Percentiles rank a stretch among this genome's conserved stretches.
Evolutionary conservation across 805 yeast genomes (phyloP).

Genomic region (Candida bentonensis): DNA sequence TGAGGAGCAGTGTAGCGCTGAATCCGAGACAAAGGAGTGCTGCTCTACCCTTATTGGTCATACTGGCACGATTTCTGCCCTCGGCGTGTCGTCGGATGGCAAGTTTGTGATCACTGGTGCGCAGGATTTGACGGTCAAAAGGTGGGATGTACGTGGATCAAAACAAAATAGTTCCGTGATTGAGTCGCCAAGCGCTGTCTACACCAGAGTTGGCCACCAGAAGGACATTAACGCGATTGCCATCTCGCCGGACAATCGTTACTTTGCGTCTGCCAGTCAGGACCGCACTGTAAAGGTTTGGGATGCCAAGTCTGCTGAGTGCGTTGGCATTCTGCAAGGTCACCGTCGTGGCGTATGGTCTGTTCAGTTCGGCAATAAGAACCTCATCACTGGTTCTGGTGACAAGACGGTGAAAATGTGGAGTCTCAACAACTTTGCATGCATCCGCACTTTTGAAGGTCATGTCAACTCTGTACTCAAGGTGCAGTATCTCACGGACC

Average conservation of each 20-base stretch:
- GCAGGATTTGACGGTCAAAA: constrained; percentile 70
- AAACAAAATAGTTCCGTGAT: constrained; percentile 9
- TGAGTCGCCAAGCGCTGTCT: constrained; percentile 36
- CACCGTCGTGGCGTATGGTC: constrained; percentile 96
- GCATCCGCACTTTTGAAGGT: constrained; percentile 79
- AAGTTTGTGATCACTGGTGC: constrained; percentile 69
- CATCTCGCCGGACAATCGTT: constrained; percentile 78
- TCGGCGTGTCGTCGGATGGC: constrained; percentile 45
- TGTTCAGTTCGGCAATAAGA: constrained; percentile 69
- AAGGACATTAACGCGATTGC: constrained; percentile 88
- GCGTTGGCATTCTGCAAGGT: constrained; percentile 69
- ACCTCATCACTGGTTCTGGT: constrained; percentile 74
- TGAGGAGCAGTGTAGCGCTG: constrained; percentile 12
- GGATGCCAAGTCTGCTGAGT: constrained; percentile 78
- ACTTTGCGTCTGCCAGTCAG: constrained; percentile 86
- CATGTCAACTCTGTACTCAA: constrained; percentile 88
- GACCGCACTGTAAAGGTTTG: constrained; percentile 87
- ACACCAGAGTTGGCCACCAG: constrained; percentile 92
- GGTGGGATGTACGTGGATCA: constrained; percentile 56
- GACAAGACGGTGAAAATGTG: constrained; percentile 84
- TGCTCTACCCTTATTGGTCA: constrained; percentile 73
- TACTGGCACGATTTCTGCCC: constrained; percentile 72
- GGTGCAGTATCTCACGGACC: constrained; percentile 46
- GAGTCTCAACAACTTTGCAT: constrained; percentile 67
- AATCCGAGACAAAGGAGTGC: constrained; percentile 27